A percentile compares a stretch with the other conserved stretches of the same genome.
phyloP scores from a whole-genome alignment of 2,329 filamentous ascomycete species.

The Aphanoascus verrucosus region DNA sequence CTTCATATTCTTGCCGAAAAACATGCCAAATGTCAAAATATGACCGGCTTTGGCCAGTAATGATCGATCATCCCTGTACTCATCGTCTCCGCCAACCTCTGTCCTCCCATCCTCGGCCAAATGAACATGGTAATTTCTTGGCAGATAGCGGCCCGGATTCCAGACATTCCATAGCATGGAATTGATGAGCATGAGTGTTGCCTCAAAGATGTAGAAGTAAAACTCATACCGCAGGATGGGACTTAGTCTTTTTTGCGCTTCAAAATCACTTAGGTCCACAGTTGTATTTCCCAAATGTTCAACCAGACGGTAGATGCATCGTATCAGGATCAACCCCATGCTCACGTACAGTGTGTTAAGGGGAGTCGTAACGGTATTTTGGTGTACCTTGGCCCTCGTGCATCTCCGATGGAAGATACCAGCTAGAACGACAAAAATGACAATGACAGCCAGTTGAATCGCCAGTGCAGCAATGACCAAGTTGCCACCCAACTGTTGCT shows the following conservation, averaged over 20 bases:
- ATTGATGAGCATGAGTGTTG: conserved; percentile 43
- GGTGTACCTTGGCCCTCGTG: conserved; percentile 12
- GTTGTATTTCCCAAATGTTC: conserved; percentile 40
- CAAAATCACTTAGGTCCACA: conserved; percentile 6
- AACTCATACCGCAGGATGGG: conserved; percentile 45
- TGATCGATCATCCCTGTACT: conserved; percentile 37
- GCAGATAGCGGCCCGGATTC: conserved; percentile 43
- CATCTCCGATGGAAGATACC: conserved; percentile 17
- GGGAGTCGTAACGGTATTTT: conserved; percentile 26
- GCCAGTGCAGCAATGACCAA: conserved; percentile 43
- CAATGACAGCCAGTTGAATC: conserved; percentile 18
- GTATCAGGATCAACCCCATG: conserved; percentile 38
- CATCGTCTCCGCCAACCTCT: conserved; percentile 41
- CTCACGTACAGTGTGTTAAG: conserved; percentile 44
- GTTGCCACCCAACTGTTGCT: conserved; percentile 35
- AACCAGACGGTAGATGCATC: conserved; percentile 46
- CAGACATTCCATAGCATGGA: conserved; percentile 40
- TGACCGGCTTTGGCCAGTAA: conserved; percentile 22
- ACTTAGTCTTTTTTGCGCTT: conserved; percentile 25
- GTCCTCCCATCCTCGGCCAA: conserved; percentile 41
- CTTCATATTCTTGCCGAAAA: conserved; percentile 11
- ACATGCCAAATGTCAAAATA: conserved; percentile 13
- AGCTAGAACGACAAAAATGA: conserved; percentile 16
- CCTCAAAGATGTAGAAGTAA: conserved; percentile 50
- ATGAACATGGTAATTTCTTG: conserved; percentile 40